Base-by-base conservation (phyloP, 2,329 filamentous ascomycete genomes). In the Fusarium drepaniforme region DNA sequence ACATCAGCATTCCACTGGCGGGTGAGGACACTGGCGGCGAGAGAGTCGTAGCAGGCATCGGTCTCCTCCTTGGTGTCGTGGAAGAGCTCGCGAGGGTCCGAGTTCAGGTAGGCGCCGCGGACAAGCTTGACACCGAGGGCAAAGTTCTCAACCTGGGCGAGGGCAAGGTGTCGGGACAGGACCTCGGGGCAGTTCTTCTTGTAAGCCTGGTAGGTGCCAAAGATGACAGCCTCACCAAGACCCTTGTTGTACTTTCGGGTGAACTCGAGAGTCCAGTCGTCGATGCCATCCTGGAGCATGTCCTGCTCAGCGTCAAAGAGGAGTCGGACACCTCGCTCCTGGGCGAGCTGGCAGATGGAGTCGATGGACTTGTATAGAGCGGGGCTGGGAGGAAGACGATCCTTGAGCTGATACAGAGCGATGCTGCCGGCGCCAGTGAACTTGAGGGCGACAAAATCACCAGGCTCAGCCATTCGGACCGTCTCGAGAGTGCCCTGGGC, bases 251-350 rank as follows among this genome's bases (percentile, higher is more conserved):
- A 96, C 80, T 90, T 91, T 77, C 90, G 89, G 86, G 95, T 94
- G 76, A 95, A 93, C n/a, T 88, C 84, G 60, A 97, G 83, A 7
- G 92, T 94, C 93, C 95, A 96, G 76, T 90, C 89, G 81, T 97
- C 93, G 71, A 97, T 96, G 9, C 94, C 94, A 8, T 89, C 85
- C 83, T 97, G 94, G 35, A 97, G 89, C 66, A 90, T 88, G 67
- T 92, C 91, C 82, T 97, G 94, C 83, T 98, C 96, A 2, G 95
- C 96, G 73, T 97, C 94, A 72, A 97, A 94, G 3, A 97, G 89
- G 1, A 98, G 88, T 4, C 90, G 89, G 4, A 97, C 90, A 28
- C 92, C 90, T 62, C 92, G 91, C 42, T 89, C 85, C 3, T 90
- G 88, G 0, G 95, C 95, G 18, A 93, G 89, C 57, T 91, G 86